Conservation (phyloP, 2,329 filamentous ascomycete genomes). For the Blumeria graminis region DNA sequence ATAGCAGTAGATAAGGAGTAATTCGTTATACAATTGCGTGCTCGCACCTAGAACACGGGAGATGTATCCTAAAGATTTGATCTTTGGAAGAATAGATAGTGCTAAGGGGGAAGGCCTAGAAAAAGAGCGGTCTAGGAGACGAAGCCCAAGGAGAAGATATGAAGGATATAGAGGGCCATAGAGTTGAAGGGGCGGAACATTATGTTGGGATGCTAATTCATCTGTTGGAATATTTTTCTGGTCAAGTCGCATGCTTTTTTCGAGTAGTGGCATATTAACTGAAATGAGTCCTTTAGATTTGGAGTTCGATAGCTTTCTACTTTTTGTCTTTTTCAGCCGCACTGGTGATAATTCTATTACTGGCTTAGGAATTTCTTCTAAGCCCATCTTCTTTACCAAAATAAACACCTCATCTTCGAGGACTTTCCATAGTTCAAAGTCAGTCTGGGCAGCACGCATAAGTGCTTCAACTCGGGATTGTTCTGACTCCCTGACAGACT, state of each 20-base stretch:
- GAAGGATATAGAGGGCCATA: conserved; percentile 41
- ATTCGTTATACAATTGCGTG: conserved; percentile 43
- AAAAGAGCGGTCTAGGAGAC: conserved; percentile 32
- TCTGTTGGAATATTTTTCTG: neutral
- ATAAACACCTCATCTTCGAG: conserved; percentile 44
- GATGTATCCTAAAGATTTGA: conserved; percentile 42
- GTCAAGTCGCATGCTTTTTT: neutral
- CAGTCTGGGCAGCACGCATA: conserved; percentile 31
- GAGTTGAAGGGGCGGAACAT: conserved; percentile 20
- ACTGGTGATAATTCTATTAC: neutral
- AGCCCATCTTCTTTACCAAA: conserved; percentile 29
- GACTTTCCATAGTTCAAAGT: conserved; percentile 40
- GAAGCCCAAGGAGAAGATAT: conserved; percentile 31
- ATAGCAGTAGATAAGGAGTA: conserved; percentile 36
- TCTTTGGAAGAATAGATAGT: conserved; percentile 36
- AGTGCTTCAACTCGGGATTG: conserved; percentile 25
- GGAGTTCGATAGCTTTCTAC: neutral
- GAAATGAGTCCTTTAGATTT: neutral
- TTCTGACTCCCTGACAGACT: conserved; percentile 19
- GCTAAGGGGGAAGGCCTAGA: conserved; percentile 30
- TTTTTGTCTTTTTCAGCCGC: conserved; percentile 2
- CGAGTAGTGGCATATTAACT: neutral
- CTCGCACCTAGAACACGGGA: conserved; percentile 50
- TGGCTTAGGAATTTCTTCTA: conserved; percentile 16
- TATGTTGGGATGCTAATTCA: neutral